Percentiles rank a stretch among this genome's conserved stretches.
Conservation (phyloP, 2,329 filamentous ascomycete genomes). For the Alternaria triticimaculans region DNA sequence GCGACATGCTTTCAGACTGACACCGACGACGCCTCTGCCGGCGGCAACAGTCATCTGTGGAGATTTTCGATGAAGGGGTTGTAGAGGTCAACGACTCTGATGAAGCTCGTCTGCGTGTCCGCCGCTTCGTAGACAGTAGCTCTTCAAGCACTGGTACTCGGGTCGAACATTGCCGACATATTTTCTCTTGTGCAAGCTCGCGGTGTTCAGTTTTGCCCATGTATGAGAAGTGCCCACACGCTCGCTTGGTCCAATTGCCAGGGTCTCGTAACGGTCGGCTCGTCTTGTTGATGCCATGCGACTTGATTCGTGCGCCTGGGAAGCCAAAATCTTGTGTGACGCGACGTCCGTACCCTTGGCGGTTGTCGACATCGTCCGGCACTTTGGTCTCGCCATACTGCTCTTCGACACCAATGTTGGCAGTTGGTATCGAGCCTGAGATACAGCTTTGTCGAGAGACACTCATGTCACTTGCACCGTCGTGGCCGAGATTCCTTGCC, state of each 20-base stretch:
- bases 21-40: conserved; percentile 14
- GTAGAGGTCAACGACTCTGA: conserved; percentile 22
- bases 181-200: conserved; percentile 20
- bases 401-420: conserved; percentile 20
- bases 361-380: conserved; percentile 36
- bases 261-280: conserved; percentile 28
- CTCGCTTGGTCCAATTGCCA: conserved; percentile 34
- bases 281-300: conserved; percentile 13
- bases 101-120: conserved; percentile 13
- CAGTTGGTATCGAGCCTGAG: conserved; percentile 4
- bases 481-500: conserved; percentile 28
- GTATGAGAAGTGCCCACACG: conserved; percentile 40
- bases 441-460: conserved; percentile 17
- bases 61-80: conserved; percentile 11
- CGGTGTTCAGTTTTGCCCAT: conserved; percentile 16
- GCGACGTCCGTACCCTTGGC: conserved; percentile 40
- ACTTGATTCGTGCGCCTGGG: conserved; percentile 40
- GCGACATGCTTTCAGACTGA: conserved; percentile 21
- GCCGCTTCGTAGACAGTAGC: conserved; percentile 5
- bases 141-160: conserved; percentile 8
- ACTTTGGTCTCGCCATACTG: conserved; percentile 24
- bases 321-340: conserved; percentile 44
- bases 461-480: conserved; percentile 29
- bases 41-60: not conserved
- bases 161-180: conserved; percentile 31